phyloP scores from a whole-genome alignment of 371 early-diverging fungal genomes.

The Mortierella sp. region DNA sequence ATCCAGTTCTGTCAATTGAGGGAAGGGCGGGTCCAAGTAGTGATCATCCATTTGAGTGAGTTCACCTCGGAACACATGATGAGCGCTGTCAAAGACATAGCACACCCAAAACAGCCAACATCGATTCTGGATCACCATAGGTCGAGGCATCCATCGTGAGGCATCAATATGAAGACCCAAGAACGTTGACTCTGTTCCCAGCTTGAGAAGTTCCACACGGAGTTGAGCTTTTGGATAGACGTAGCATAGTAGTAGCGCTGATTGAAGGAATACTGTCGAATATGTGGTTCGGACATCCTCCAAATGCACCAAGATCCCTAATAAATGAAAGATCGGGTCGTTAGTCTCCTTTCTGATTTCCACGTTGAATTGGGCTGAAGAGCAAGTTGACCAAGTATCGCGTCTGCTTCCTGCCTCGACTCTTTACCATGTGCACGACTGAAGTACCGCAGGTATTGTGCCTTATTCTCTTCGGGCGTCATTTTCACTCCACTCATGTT shows the following conservation, averaged over 20 bases:
- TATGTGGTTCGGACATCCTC: constrained; percentile 42
- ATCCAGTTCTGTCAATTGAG: constrained; percentile 38
- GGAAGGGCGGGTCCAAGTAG: constrained; percentile 36
- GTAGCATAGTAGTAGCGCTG: constrained; percentile 33
- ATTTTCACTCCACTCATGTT: constrained; percentile 6
- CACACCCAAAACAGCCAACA: constrained; percentile 45
- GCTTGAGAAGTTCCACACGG: constrained; percentile 29
- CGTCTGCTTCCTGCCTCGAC: no score
- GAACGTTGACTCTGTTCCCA: constrained; percentile 30
- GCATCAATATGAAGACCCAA: constrained; percentile 39
- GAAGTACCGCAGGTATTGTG: constrained; percentile 40
- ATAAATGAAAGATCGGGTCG: neutral
- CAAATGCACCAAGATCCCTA: constrained; percentile 32
- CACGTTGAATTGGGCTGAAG: no score
- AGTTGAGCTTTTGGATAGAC: constrained; percentile 40
- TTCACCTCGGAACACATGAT: constrained; percentile 41
- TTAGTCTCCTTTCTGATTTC: neutral
- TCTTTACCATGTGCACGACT: constrained; percentile 39
- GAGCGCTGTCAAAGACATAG: constrained; percentile 42
- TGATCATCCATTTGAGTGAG: constrained; percentile 39
- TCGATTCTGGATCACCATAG: constrained; percentile 37
- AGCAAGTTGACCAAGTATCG: no score
- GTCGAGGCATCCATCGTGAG: constrained; percentile 45
- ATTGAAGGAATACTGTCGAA: constrained; percentile 32
- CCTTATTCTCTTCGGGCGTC: constrained; percentile 7